A percentile compares a stretch with the other conserved stretches of the same genome.
These are phyloP conservation scores for Geotrichum cucujoidarum DNA, from an alignment of 1,139 yeast species.

Conservation along the genomic window DNA sequence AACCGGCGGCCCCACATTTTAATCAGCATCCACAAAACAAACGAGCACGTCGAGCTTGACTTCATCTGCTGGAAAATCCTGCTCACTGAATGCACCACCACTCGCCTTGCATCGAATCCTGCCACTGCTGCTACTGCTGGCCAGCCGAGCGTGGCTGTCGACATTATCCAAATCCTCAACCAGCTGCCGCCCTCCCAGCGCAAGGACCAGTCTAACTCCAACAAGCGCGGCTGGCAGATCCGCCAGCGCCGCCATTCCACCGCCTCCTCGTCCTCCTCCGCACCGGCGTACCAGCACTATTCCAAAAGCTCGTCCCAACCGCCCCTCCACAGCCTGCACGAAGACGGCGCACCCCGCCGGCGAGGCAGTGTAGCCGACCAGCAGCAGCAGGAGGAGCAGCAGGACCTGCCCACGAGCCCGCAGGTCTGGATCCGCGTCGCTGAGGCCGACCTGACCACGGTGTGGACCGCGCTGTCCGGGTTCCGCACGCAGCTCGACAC, in stretches of 20 bases:
- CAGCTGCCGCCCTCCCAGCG: conserved; percentile 7
- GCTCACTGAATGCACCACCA: conserved; percentile 31
- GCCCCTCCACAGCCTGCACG: neutral
- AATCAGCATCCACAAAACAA: neutral
- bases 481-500: conserved; percentile 17
- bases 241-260: conserved; percentile 1
- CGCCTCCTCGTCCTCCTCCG: neutral
- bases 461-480: conserved; percentile 30
- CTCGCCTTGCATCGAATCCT: neutral
- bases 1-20: neutral
- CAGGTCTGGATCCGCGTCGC: conserved; percentile 30
- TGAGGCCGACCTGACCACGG: conserved; percentile 26
- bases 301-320: neutral
- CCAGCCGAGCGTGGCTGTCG: conserved; percentile 33
- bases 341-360: neutral
- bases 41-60: conserved; percentile 31
- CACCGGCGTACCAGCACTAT: neutral
- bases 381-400: no score
- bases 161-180: conserved; percentile 34
- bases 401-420: conserved; percentile 16
- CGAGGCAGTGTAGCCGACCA: no score
- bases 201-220: neutral
- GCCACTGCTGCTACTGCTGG: no score
- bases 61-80: conserved; percentile 43
- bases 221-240: neutral